Conservation (phyloP, 2,329 filamentous ascomycete species). For the Fusarium scirpi region DNA sequence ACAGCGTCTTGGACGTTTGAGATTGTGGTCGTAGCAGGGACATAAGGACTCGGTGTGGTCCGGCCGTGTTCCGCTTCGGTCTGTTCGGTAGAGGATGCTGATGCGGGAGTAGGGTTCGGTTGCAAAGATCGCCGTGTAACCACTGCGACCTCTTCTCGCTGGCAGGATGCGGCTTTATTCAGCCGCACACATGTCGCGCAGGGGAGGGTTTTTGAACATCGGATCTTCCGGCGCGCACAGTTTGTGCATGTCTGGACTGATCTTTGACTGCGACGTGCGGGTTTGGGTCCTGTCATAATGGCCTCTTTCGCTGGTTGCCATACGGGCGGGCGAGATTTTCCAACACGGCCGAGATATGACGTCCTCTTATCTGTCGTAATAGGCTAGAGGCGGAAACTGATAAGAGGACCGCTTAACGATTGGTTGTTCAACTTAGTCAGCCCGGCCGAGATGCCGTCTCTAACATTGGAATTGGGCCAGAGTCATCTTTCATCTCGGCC, state of each 20-base stretch:
- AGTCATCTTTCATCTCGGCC: not conserved
- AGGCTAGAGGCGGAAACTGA: not conserved
- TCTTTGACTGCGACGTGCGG: slow-evolving; percentile 1
- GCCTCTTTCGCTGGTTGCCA: not conserved
- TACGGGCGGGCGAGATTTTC: not conserved
- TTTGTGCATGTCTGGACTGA: not conserved
- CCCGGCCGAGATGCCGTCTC: not conserved
- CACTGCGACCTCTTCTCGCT: not conserved
- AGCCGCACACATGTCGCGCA: not conserved
- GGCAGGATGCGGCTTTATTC: not conserved
- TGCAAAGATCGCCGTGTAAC: not conserved
- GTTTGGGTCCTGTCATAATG: not conserved
- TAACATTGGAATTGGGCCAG: not conserved
- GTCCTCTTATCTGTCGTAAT: not conserved
- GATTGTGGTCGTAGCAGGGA: not conserved
- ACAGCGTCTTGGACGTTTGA: fast-evolving
- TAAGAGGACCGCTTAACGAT: not conserved
- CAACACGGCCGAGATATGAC: slow-evolving; percentile 2
- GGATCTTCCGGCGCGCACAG: not conserved
- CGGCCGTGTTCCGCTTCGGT: not conserved
- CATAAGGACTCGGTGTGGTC: fast-evolving
- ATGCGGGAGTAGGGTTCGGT: not conserved
- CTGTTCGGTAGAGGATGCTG: not conserved
- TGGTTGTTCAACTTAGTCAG: not conserved
- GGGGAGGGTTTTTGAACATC: slow-evolving; percentile 3